phyloP scores from a whole-genome alignment of 495 filamentous ascomycete species.

The Hypoxylon intermedium region DNA sequence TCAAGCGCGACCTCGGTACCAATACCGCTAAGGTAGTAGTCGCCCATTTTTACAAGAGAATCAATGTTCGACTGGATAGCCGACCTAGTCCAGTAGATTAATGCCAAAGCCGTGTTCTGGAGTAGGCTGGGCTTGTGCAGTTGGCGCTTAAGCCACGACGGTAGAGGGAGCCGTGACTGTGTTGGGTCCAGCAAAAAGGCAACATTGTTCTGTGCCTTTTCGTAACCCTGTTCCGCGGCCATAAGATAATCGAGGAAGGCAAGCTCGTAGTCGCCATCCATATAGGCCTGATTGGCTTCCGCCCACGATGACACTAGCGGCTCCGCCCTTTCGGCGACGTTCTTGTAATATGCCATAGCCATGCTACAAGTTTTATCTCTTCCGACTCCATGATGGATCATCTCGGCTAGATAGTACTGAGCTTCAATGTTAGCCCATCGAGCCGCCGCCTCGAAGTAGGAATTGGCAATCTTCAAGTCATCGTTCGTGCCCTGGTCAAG shows the following conservation, averaged over 20 bases:
- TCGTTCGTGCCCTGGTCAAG: constrained; percentile 85
- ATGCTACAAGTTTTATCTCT: constrained; percentile 79
- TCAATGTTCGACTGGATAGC: constrained; percentile 94
- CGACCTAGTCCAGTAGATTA: constrained; percentile 96
- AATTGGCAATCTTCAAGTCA: constrained; percentile 68
- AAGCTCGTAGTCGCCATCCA: constrained; percentile 82
- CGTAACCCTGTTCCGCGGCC: constrained; percentile 96
- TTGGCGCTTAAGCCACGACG: constrained; percentile 45
- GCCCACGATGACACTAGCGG: constrained; percentile 80
- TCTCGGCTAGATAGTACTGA: constrained; percentile 93
- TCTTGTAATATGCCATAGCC: constrained; percentile 92
- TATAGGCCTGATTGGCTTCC: constrained; percentile 86
- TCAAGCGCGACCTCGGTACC: constrained; percentile 77
- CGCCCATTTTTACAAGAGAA: constrained; percentile 95
- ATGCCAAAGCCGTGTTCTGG: constrained; percentile 74
- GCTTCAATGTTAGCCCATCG: constrained; percentile 89
- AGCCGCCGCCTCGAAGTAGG: constrained; percentile 92
- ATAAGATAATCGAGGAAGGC: constrained; percentile 87
- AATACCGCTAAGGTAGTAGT: constrained; percentile 87
- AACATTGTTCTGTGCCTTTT: constrained; percentile 91
- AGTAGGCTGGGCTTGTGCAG: constrained; percentile 59
- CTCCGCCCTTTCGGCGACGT: constrained; percentile 89
- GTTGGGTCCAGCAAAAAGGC: constrained; percentile 88
- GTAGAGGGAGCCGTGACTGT: constrained; percentile 58
- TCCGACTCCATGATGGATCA: constrained; percentile 81